phyloP scores from a whole-genome alignment of 2,329 filamentous ascomycete genomes.

The Coleophoma eucalyptorum region DNA sequence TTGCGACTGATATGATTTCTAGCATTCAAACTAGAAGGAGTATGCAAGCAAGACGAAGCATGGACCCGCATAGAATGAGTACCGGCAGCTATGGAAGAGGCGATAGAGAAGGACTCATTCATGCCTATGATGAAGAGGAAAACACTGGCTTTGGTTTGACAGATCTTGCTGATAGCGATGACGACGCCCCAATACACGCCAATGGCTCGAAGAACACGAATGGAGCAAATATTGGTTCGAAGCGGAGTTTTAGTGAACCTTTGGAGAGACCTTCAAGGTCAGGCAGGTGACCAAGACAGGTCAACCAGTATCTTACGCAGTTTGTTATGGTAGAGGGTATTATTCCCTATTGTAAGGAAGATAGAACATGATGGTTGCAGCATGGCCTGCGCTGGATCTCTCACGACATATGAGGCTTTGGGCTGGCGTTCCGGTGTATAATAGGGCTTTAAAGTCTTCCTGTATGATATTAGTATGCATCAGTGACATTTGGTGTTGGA shows the following conservation, averaged over 20 bases:
- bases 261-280: slow-evolving; percentile 16
- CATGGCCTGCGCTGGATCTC: slow-evolving; percentile 16
- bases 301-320: slow-evolving; percentile 8
- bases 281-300: slow-evolving; percentile 12
- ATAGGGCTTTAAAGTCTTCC: not conserved
- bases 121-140: slow-evolving; percentile 84
- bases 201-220: slow-evolving; percentile 29
- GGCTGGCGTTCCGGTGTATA: slow-evolving; percentile 8
- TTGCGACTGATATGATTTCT: slow-evolving; percentile 88
- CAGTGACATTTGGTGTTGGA: no score
- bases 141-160: slow-evolving; percentile 69
- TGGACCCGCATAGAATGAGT: slow-evolving; percentile 53
- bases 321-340: slow-evolving; percentile 15
- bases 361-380: slow-evolving; percentile 6
- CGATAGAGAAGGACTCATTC: slow-evolving; percentile 80
- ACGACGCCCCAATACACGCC: slow-evolving; percentile 45
- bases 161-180: slow-evolving; percentile 75
- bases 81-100: slow-evolving; percentile 56
- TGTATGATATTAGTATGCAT: slow-evolving; percentile 15
- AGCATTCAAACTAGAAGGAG: slow-evolving; percentile 86
- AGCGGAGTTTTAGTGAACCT: slow-evolving; percentile 22
- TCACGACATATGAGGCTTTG: slow-evolving; percentile 16
- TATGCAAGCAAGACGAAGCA: slow-evolving; percentile 84
- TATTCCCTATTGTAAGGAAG: not conserved
- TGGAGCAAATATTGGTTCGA: slow-evolving; percentile 25